A percentile compares a stretch with the other conserved stretches of the same genome.
These are phyloP conservation scores for Zygoascus flipseniorum DNA, from an alignment of 805 yeast genomes.

Conservation along the genomic window DNA sequence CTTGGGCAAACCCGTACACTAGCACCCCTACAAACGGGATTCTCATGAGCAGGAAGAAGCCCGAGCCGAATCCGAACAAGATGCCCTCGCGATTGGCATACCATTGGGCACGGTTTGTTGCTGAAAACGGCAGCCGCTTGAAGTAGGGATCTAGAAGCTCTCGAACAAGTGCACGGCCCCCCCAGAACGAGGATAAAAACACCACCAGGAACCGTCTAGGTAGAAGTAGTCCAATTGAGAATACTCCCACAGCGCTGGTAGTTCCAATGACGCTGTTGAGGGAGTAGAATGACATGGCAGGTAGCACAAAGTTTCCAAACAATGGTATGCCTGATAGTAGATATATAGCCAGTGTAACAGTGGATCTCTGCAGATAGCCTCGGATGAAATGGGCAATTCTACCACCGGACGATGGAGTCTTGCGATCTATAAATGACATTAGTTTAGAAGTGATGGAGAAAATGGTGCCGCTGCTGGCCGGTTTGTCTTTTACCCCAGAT, in stretches of 20 bases:
- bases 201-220: slow-evolving; percentile 32
- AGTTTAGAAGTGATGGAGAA: background rate
- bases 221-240: slow-evolving; percentile 28
- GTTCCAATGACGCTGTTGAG: slow-evolving; percentile 41
- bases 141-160: slow-evolving; percentile 47
- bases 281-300: slow-evolving; percentile 36
- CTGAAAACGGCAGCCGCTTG: slow-evolving; percentile 35
- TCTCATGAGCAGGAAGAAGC: slow-evolving; percentile 36
- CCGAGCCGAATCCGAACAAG: slow-evolving; percentile 47
- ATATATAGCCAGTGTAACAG: slow-evolving; percentile 28
- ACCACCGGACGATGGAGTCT: background rate
- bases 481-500: background rate
- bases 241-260: slow-evolving; percentile 34
- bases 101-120: slow-evolving; percentile 41
- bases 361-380: slow-evolving; percentile 17
- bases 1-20: slow-evolving; percentile 45
- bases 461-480: background rate
- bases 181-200: slow-evolving; percentile 39
- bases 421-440: background rate
- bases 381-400: slow-evolving; percentile 1
- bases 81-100: slow-evolving; percentile 45
- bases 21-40: slow-evolving; percentile 41
- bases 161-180: slow-evolving; percentile 36
- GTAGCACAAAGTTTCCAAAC: slow-evolving; percentile 36
- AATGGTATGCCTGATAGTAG: slow-evolving; percentile 34